Conservation (phyloP, 2,329 filamentous ascomycete species). For the Penicillium sp. region DNA sequence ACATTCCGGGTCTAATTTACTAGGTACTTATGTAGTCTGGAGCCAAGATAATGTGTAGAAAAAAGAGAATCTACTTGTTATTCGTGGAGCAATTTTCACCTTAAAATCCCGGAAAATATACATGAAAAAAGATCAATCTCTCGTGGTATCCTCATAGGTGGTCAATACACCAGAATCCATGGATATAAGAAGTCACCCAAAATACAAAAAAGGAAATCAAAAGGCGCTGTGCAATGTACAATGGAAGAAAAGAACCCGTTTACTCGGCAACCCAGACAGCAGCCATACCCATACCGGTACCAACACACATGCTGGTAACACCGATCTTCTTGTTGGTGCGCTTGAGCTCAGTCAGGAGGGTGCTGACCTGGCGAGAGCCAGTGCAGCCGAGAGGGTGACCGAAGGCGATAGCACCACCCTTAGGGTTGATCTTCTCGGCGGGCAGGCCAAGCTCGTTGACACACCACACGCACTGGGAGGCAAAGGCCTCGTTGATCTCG, state of each 20-base stretch:
- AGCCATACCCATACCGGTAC: slow-evolving; percentile 97
- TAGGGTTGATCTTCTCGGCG: slow-evolving; percentile 89
- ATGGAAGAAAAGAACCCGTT: slow-evolving; percentile 27
- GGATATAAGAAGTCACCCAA: slow-evolving; percentile 18
- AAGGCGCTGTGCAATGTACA: slow-evolving; percentile 32
- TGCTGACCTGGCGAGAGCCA: slow-evolving; percentile 90
- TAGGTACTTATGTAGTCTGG: not conserved
- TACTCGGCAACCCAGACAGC: slow-evolving; percentile 96
- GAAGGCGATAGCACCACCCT: slow-evolving; percentile 95
- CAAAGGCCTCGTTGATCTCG: slow-evolving; percentile 99
- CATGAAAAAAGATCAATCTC: slow-evolving; percentile 22
- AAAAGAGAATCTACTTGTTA: not conserved
- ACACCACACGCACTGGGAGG: slow-evolving; percentile 92
- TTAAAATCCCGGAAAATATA: slow-evolving; percentile 17
- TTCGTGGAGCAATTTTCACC: not conserved
- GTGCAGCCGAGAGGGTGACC: slow-evolving; percentile 95
- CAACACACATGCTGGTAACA: slow-evolving; percentile 94
- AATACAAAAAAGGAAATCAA: slow-evolving; percentile 27
- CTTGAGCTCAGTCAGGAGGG: slow-evolving; percentile 86
- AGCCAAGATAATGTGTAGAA: not conserved
- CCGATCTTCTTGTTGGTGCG: slow-evolving; percentile 84
- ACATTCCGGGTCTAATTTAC: slow-evolving; percentile 52
- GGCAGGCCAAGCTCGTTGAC: slow-evolving; percentile 85
- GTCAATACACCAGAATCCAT: slow-evolving; percentile 30
- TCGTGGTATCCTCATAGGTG: slow-evolving; percentile 31